Percentiles rank a stretch among this genome's conserved stretches.
Evolutionary conservation across 148 eudicot species (phyloP).

Genomic region (Dysphania ambrosioides): DNA sequence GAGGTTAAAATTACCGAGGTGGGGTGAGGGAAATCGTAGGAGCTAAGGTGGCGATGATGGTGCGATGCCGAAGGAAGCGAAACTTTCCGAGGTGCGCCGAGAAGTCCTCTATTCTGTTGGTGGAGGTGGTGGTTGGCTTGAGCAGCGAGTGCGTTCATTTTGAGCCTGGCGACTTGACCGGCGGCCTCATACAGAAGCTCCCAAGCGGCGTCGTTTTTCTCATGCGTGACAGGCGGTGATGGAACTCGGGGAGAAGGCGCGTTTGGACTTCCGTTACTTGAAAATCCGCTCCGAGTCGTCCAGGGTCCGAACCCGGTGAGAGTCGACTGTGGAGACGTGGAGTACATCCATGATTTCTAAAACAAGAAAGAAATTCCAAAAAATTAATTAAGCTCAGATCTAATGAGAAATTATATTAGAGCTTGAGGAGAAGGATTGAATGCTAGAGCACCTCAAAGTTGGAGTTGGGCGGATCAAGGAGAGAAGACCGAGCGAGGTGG

Average conservation of each 20-base stretch:
- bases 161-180: constrained; percentile 47
- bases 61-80: constrained; percentile 6
- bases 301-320: constrained; percentile 37
- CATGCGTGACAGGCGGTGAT: constrained; percentile 42
- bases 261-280: constrained; percentile 39
- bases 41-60: constrained; percentile 10
- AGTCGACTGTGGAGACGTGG: constrained; percentile 70
- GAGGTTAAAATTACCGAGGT: constrained; percentile 27
- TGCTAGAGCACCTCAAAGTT: constrained; percentile 33
- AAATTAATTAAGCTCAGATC: constrained; percentile 24
- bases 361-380: constrained; percentile 7
- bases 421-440: too few species aligned
- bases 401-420: too few species aligned
- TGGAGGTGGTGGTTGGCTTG: constrained; percentile 23
- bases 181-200: constrained; percentile 55
- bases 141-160: constrained; percentile 40
- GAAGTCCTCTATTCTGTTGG: constrained; percentile 20
- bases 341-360: constrained; percentile 37
- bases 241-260: constrained; percentile 44
- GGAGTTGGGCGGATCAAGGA: constrained; percentile 25
- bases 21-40: constrained; percentile 8
- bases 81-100: constrained; percentile 12
- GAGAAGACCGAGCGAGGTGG: constrained; percentile 37
- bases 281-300: constrained; percentile 31
- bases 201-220: constrained; percentile 40